Percentiles rank a stretch among this genome's conserved stretches.
These are phyloP conservation scores for Syzygium aqueum DNA, from an alignment of 345 rosid genomes.

Conservation along the genomic window DNA sequence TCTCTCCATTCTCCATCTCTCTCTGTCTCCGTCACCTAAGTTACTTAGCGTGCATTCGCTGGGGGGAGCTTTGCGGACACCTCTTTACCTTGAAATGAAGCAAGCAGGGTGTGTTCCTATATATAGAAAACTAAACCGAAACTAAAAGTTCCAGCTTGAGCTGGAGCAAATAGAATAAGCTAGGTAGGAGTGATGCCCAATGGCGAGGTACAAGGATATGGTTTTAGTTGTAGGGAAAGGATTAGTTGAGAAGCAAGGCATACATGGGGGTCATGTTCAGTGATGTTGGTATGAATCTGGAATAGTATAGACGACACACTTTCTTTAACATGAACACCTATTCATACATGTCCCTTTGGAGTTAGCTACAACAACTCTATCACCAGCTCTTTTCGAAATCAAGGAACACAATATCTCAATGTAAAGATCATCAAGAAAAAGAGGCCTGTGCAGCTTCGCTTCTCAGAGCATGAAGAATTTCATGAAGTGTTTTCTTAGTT, in stretches of 20 bases:
- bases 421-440: neutral
- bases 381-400: neutral
- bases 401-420: neutral
- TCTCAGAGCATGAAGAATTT: neutral
- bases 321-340: neutral
- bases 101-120: neutral
- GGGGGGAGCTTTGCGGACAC: neutral
- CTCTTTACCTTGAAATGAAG: conserved; percentile 6
- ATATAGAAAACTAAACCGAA: conserved; percentile 10
- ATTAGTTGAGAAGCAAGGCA: conserved; percentile 37
- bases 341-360: neutral
- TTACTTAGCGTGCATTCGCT: neutral
- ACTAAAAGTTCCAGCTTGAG: neutral
- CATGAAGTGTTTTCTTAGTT: neutral
- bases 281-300: conserved; percentile 42
- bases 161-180: neutral
- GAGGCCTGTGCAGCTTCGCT: neutral
- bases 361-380: neutral
- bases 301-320: conserved; percentile 5
- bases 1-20: conserved; percentile 47
- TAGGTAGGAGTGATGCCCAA: neutral
- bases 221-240: neutral
- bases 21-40: neutral
- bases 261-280: conserved; percentile 13
- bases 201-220: neutral